Evolutionary conservation across 805 yeast species (phyloP), one percentile per base, ranked within the genome.

Genomic region (Starmerella asiatica): DNA sequence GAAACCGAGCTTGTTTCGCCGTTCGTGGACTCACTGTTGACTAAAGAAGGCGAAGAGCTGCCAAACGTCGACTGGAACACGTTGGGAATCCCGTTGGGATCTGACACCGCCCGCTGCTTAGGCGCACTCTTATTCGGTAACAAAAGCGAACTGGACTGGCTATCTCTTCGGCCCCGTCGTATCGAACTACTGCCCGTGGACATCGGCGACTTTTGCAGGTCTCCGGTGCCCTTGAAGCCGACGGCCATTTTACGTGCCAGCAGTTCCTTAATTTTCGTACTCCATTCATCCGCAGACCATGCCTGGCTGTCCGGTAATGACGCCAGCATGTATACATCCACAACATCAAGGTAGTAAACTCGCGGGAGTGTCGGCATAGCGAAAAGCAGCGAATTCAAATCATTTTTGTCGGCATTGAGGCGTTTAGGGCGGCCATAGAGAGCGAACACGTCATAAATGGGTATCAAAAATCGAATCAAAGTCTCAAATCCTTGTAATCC

Each of bases 401-500:
- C 80, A 1, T 64, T 54, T 57, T 81, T 83, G 57, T 80, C 81
- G 17, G 91, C 82, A 51, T 70, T 75, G 49, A 83, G 68, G 43
- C 79, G 74, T 39, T 67, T 64, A 0, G 94, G 94, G 35, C 94
- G 69, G 18, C 94, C 94, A 53, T 83, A 83, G 30, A 84, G 66
- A 43, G 70, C 70, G 63, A 81, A 84, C 1, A 83, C 70, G 55
- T 84, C 93, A 50, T 80, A 62, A 12, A 79, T 58, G 5, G 91
- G 93, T 23, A 83, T 69, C 46, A 80, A 63, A 55, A 79, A 80
- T 48, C 94, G 66, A 41, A 83, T 78, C 62, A 83, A 67, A n/a
- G 88, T 83, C 58, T 83, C 94, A 49, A 73, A 75, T 18, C 86
- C 86, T 4, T 75, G 74, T 16, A 84, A 93, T 7, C 88, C 80